Evolutionary conservation across 2,329 filamentous ascomycete species (phyloP).

Genomic region (Graphilbum fragrans): DNA sequence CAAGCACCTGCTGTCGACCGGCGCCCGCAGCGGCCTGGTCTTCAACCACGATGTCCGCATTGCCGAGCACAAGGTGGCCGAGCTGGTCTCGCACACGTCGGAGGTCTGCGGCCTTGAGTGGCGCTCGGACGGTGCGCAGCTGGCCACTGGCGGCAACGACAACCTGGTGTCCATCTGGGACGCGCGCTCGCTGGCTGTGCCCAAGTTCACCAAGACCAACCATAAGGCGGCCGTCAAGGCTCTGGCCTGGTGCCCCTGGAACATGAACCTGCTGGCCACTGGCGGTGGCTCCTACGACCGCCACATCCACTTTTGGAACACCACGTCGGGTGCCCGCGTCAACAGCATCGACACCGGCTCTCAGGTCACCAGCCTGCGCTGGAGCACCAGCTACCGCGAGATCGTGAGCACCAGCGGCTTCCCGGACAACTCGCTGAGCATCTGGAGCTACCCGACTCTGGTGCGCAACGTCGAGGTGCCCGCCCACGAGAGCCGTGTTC

Average conservation of each 20-base stretch:
- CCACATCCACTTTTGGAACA: slow-evolving; percentile 99
- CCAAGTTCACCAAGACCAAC: slow-evolving; percentile 99
- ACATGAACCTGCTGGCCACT: slow-evolving; percentile 90
- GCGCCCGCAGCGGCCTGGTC: slow-evolving; percentile 85
- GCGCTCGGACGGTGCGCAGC: slow-evolving; percentile 90
- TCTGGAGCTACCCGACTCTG: slow-evolving; percentile 96
- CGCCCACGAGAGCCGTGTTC: slow-evolving; percentile 88
- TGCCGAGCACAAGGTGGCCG: slow-evolving; percentile 93
- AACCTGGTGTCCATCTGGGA: slow-evolving; percentile 99
- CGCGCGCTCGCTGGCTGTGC: slow-evolving; percentile 79
- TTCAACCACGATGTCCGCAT: slow-evolving; percentile 98
- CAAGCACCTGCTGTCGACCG: slow-evolving; percentile 93
- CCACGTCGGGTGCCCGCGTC: slow-evolving; percentile 88
- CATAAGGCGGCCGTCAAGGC: slow-evolving; percentile 98
- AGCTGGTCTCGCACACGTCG: slow-evolving; percentile 92
- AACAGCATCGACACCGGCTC: slow-evolving; percentile 99
- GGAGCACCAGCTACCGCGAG: slow-evolving; percentile 96
- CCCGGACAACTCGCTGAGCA: slow-evolving; percentile 97
- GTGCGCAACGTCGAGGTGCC: slow-evolving; percentile 98
- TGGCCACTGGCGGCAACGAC: slow-evolving; percentile 96
- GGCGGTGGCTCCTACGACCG: slow-evolving; percentile 94
- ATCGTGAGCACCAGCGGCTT: slow-evolving; percentile 96
- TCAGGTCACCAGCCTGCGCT: slow-evolving; percentile 90
- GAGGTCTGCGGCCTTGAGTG: slow-evolving; percentile 98
- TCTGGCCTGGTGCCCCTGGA: slow-evolving; percentile 97